These are phyloP conservation scores for Alternaria rosae DNA, from an alignment of 2,329 filamentous ascomycete species.

Conservation along the genomic window DNA sequence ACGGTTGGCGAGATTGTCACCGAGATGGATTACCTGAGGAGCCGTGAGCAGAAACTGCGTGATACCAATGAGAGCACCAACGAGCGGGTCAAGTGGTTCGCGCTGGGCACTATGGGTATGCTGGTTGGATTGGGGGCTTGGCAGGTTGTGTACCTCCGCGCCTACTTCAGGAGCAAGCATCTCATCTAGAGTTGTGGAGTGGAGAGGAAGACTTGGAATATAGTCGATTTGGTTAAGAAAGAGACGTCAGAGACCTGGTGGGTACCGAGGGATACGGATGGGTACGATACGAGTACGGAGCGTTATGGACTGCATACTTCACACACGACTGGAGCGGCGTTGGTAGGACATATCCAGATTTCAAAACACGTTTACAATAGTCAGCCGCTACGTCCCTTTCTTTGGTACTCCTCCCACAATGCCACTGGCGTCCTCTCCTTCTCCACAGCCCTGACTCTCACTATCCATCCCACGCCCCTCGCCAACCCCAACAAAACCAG, in stretches of 20 bases:
- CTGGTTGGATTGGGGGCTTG: conserved; percentile 87
- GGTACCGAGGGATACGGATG: background rate
- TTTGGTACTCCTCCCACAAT: background rate
- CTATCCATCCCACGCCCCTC: background rate
- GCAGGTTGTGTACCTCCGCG: conserved; percentile 97
- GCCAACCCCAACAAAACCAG: background rate
- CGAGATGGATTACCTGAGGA: conserved; percentile 96
- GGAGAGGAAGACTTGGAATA: background rate
- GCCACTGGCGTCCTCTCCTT: background rate
- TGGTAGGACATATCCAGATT: conserved; percentile 25
- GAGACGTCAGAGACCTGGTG: background rate
- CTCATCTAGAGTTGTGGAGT: conserved; percentile 52
- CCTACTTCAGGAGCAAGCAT: conserved; percentile 78
- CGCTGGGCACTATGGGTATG: conserved; percentile 90
- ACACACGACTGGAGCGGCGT: conserved; percentile 30
- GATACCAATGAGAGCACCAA: conserved; percentile 99
- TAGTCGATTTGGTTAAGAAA: conserved; percentile 5
- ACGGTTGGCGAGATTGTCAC: conserved; percentile 84
- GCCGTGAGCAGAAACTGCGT: conserved; percentile 90
- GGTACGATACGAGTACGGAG: conserved; percentile 25
- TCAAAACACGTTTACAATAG: background rate
- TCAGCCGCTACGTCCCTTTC: background rate
- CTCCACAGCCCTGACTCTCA: background rate
- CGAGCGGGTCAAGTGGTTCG: conserved; percentile 98
- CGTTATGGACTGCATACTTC: conserved; percentile 26